Percentiles rank a stretch among this genome's conserved stretches.
These are phyloP conservation scores for Camellia lanceoleosa DNA, from an alignment of 148 eudicot species.

Conservation along the genomic window DNA sequence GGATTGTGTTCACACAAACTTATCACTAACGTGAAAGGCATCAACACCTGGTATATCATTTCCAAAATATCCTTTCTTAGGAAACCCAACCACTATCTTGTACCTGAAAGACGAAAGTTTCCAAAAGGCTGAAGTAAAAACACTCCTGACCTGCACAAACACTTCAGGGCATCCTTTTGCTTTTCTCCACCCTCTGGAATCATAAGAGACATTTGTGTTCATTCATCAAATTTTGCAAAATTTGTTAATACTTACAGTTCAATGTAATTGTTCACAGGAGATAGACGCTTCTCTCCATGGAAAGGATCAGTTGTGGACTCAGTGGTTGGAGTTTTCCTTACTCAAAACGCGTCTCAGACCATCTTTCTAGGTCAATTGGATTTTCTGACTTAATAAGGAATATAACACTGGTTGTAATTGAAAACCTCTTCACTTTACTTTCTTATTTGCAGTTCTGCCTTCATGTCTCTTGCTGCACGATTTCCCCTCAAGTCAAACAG, in stretches of 20 bases:
- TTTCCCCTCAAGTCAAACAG: conserved; percentile 54
- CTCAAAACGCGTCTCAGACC: conserved; percentile 98
- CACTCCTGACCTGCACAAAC: not conserved
- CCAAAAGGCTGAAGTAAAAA: not conserved
- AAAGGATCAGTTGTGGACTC: conserved; percentile 98
- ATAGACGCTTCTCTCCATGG: conserved; percentile 93
- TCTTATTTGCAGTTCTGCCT: conserved; percentile 70
- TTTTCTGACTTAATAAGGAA: conserved; percentile 4
- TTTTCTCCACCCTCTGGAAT: not conserved
- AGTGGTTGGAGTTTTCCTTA: conserved; percentile 91
- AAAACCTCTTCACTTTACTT: conserved; percentile 7
- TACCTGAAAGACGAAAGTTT: not conserved
- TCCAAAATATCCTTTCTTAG: not conserved
- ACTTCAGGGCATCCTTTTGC: conserved; percentile 1
- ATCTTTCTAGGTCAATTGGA: conserved; percentile 75
- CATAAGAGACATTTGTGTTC: not conserved
- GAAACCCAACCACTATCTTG: not conserved
- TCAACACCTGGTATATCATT: not conserved
- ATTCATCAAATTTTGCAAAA: not conserved
- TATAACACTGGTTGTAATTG: not conserved
- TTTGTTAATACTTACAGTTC: not conserved
- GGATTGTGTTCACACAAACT: not conserved
- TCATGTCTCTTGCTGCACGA: conserved; percentile 79
- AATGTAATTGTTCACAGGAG: conserved; percentile 49
- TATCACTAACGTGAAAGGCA: not conserved